Evolutionary conservation across 805 yeast genomes (phyloP), one percentile per base, ranked within the genome.

Genomic region (Starmerella etchellsii): DNA sequence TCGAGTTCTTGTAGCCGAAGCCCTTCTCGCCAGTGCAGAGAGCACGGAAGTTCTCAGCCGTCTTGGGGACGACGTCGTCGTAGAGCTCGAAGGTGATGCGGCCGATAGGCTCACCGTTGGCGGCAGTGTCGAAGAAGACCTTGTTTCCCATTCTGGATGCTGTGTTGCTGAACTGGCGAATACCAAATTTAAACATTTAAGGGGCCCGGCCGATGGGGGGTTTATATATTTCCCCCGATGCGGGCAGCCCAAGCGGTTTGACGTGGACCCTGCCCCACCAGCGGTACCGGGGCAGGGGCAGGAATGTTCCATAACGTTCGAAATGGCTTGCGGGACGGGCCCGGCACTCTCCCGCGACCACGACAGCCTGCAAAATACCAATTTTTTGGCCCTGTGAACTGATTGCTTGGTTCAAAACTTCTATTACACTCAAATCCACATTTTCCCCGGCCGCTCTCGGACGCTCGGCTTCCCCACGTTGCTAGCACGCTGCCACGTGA

Each of bases 31-130:
- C 95, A 49, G 95, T 85, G 64, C 80, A 71, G 59, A 87, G 73
- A 49, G 94, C 94, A 68, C 94, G 79, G 81, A 87, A 87, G 74
- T 87, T 87, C 68, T 81, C 93, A 53, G 93, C 79, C 50, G 96
- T 87, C 75, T 84, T 87, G 68, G 96, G 96, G 53, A 81, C 91
- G 55, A 78, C 81, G 60, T 81, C 87, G 70, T 80, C 75, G 77
- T 78, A 84, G 61, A 85, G 75, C 65, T 84, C 70, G 80, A 88
- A 88, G 61, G 73, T 71, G 59, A 88, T 69, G 68, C 84, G 79
- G 59, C 94, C 94, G 61, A 80, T 68, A 63, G 76, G 71, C 63
- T 71, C 69, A 63, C 82, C 87, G 68, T 79, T 73, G 54, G 80
- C 81, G 58, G 87, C 73, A 58, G 79, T 73, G 62, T 81, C 91